These are phyloP conservation scores for Achlya hypogyna DNA, from an alignment of 352 stramenopile species.

Conservation along the genomic window DNA sequence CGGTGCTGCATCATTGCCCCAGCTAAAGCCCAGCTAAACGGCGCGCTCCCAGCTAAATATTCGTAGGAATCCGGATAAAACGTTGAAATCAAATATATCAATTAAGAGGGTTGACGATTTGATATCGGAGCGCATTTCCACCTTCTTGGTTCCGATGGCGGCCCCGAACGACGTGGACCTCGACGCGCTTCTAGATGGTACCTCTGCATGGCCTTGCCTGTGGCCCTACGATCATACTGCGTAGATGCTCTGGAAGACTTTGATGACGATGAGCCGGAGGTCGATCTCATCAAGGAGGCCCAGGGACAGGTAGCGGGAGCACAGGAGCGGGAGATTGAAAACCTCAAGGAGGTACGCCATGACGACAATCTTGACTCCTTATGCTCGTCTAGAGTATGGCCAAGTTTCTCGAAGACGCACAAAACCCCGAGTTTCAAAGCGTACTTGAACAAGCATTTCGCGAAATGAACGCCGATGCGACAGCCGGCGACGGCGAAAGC, in stretches of 20 bases:
- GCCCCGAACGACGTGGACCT: constrained; percentile 19
- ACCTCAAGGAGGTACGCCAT: constrained; percentile 44
- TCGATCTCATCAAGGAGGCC: constrained; percentile 36
- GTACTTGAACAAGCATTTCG: constrained; percentile 80
- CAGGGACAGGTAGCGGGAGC: constrained; percentile 36
- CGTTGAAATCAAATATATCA: not conserved
- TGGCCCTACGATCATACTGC: not conserved
- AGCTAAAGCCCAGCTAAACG: no score
- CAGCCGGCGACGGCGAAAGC: constrained; percentile 36
- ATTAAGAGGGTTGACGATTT: not conserved
- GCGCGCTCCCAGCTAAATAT: no score
- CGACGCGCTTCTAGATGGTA: constrained; percentile 20
- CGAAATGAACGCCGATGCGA: constrained; percentile 64
- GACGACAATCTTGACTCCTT: not conserved
- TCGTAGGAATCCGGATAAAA: not conserved
- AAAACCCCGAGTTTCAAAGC: constrained; percentile 81
- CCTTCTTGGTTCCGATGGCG: not conserved
- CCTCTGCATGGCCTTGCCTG: no score
- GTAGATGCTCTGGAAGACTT: constrained; percentile 81
- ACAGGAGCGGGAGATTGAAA: constrained; percentile 45
- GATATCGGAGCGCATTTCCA: not conserved
- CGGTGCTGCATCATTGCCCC: no score
- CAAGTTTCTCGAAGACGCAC: constrained; percentile 77
- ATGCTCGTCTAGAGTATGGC: constrained; percentile 49
- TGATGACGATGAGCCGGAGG: constrained; percentile 36